These are phyloP conservation scores for Martiniozyma asiatica DNA, from an alignment of 1,139 yeast species.

Conservation along the genomic window DNA sequence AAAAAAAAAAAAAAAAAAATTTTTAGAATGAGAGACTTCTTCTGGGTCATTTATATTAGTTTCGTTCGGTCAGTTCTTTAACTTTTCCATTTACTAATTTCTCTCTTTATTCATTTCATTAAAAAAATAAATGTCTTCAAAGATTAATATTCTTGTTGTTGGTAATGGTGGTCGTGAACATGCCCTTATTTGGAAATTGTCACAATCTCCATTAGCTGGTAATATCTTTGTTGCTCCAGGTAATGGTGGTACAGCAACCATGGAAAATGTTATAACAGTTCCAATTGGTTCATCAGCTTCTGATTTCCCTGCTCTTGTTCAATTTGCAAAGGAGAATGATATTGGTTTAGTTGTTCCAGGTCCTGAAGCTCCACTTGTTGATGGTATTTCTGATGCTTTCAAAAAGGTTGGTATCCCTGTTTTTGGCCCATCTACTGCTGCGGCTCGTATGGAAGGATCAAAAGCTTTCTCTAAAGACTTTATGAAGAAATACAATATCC, in stretches of 20 bases:
- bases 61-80: too few relatives aligned
- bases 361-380: constrained; percentile 98
- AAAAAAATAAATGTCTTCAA: constrained; percentile 12
- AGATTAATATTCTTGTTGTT: constrained; percentile 58
- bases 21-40: too few relatives aligned
- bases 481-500: constrained; percentile 84
- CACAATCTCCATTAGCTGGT: constrained; percentile 62
- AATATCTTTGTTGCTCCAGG: constrained; percentile 91
- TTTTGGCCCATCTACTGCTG: constrained; percentile 85
- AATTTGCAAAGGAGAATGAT: constrained; percentile 58
- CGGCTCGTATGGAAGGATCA: constrained; percentile 95
- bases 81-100: too few relatives aligned
- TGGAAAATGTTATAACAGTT: constrained; percentile 55
- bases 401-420: constrained; percentile 79
- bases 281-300: constrained; percentile 50
- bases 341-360: constrained; percentile 86
- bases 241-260: constrained; percentile 74
- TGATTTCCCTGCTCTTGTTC: constrained; percentile 46
- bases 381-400: constrained; percentile 72
- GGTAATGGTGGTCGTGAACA: constrained; percentile 99
- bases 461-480: constrained; percentile 90
- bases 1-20: too few relatives aligned
- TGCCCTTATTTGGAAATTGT: constrained; percentile 86
- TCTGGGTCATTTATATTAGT: too few relatives aligned
- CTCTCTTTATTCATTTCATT: too few relatives aligned